Evolutionary conservation across 2,329 filamentous ascomycete genomes (phyloP).

Genomic region (Epichloe brachyelytri): DNA sequence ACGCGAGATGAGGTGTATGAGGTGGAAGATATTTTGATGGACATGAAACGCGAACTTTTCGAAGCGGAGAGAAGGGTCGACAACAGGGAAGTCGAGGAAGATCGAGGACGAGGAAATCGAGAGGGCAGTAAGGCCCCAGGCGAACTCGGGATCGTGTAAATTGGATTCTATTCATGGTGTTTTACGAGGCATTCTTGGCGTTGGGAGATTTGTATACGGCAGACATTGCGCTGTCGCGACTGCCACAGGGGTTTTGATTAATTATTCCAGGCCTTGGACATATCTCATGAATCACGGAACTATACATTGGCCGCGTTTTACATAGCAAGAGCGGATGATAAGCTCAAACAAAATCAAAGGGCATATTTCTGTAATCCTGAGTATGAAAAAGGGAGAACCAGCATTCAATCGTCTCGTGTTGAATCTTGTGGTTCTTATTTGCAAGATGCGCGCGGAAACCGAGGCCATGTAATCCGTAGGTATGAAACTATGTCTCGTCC

Average conservation of each 20-base stretch:
- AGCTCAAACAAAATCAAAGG: neutral
- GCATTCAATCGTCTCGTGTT: too few relatives aligned
- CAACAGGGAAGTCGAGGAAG: neutral
- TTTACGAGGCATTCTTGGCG: neutral
- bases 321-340: neutral
- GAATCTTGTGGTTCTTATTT: too few relatives aligned
- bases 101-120: conserved; percentile 13
- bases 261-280: neutral
- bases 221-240: neutral
- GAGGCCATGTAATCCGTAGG: too few relatives aligned
- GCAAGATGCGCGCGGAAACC: neutral
- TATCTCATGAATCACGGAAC: neutral
- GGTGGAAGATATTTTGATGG: conserved; percentile 68
- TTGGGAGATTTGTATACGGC: neutral
- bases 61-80: conserved; percentile 50
- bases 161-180: neutral
- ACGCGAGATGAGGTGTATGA: conserved; percentile 53
- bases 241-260: neutral
- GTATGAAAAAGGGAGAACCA: neutral
- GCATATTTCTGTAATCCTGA: neutral
- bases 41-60: conserved; percentile 62
- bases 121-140: neutral
- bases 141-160: conserved; percentile 1
- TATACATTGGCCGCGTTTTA: neutral
- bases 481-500: too few relatives aligned